Base-by-base conservation (phyloP, 495 filamentous ascomycete species). In the Neurospora sp. region DNA sequence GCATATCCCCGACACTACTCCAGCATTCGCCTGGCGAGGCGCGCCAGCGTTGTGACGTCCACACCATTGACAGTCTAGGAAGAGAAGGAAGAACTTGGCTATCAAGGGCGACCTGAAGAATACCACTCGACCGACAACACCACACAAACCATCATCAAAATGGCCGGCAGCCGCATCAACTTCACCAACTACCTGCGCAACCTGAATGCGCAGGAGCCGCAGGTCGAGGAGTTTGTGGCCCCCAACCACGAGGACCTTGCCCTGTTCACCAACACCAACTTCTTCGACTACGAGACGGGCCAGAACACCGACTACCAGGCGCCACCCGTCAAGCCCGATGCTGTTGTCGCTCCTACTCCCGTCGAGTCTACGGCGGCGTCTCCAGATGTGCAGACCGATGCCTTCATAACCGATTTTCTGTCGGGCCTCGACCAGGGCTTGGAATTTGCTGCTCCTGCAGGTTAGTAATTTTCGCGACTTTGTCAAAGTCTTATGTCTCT, bases 201-300 rank as follows among this genome's bases (percentile, higher is more conserved):
- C 77, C 85, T 98, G 71, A 98, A 98, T 82, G 86, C 90, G 70
- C 87, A 92, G 77, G 91, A 93, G 72, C 82, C 89, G 69, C 85
- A 89, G 8, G 76, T 87, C 68, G 89, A 90, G 73, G 89, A 92
- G 40, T 81, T 81, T 59, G 87, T 89, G 82, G 89, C 86, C 73
- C 81, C 89, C 77, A 91, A 92, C 76, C 76, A 79, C 68, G 87
- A 91, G 70, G 93, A 96, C 68, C 86, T 99, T 65, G 92, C 91
- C 39, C 85, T 96, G 75, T 97, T 98, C 87, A 96, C 94, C 73
- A 97, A 98, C 82, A 89, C 93, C 69, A 91, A 96, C 72, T 98
- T 98, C 86, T 93, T 93, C 81, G 94, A 97, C 81, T 94, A 93
- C 79, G 95, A 98, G 69, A 77, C 79, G 18, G 78, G 82, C 40